Conservation (phyloP, 176 grass and related monocot genomes). For the Microstegium vimineum region DNA sequence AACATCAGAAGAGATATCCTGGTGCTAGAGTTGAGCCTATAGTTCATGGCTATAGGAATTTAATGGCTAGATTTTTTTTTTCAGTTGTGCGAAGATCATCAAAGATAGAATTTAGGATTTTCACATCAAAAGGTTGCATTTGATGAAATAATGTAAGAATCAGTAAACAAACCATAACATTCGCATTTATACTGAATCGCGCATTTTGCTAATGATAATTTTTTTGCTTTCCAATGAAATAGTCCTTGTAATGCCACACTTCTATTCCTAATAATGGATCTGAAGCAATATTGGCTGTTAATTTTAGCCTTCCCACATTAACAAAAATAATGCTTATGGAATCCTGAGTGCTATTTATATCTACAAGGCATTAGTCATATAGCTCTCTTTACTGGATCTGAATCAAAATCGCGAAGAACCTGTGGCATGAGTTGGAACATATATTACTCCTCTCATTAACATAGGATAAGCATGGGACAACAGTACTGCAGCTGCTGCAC, state of each 20-base stretch:
- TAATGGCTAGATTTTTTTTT: background rate
- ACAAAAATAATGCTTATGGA: slow-evolving; percentile 34
- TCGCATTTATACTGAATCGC: background rate
- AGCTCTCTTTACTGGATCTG: background rate
- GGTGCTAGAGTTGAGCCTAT: background rate
- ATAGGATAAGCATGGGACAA: slow-evolving; percentile 26
- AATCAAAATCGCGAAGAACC: background rate
- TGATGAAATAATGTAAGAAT: background rate
- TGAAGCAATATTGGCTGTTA: background rate
- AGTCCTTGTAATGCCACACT: background rate
- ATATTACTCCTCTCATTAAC: slow-evolving; percentile 19
- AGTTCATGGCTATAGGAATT: background rate
- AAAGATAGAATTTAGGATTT: background rate
- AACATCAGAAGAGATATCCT: background rate
- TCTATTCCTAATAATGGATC: slow-evolving; percentile 1
- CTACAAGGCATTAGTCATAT: background rate
- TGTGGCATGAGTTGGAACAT: background rate
- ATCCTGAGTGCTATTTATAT: slow-evolving; percentile 16
- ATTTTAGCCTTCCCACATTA: background rate
- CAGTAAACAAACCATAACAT: background rate
- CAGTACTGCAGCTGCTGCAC: slow-evolving; percentile 6
- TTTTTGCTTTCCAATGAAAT: background rate
- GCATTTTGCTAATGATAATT: background rate
- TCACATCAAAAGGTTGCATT: background rate
- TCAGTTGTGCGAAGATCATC: background rate